phyloP scores from a whole-genome alignment of 1,284 basidiomycete species.

The Coniophora puteana region DNA sequence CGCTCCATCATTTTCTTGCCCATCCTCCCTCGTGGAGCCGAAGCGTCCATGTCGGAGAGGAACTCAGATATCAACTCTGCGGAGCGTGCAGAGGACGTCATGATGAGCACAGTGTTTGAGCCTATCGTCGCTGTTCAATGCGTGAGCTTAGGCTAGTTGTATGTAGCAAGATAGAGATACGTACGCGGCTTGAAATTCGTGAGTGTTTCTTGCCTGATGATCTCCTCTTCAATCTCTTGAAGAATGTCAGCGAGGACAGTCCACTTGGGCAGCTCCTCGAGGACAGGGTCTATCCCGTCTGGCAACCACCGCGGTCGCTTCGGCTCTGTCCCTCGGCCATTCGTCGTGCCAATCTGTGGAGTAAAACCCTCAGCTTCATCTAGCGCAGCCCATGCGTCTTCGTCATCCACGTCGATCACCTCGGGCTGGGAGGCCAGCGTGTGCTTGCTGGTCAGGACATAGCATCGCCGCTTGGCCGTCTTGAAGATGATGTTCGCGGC shows the following conservation, averaged over 20 bases:
- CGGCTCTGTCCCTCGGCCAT: slow-evolving; percentile 15
- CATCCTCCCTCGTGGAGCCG: slow-evolving; percentile 49
- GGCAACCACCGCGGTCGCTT: slow-evolving; percentile 64
- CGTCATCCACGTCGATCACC: slow-evolving; percentile 47
- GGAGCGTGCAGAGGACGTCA: slow-evolving; percentile 83
- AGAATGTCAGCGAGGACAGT: slow-evolving; percentile 79
- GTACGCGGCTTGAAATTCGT: slow-evolving; percentile 24
- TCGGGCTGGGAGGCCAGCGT: slow-evolving; percentile 19
- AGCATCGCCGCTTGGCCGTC: slow-evolving; percentile 79
- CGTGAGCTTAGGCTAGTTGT: neutral
- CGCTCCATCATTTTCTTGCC: slow-evolving; percentile 78
- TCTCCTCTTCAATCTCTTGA: slow-evolving; percentile 90
- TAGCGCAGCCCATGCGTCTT: slow-evolving; percentile 69
- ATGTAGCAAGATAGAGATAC: slow-evolving; percentile 9
- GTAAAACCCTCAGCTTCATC: slow-evolving; percentile 53
- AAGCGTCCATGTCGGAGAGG: slow-evolving; percentile 61
- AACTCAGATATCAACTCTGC: slow-evolving; percentile 78
- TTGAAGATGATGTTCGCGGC: slow-evolving; percentile 87
- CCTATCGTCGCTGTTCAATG: slow-evolving; percentile 46
- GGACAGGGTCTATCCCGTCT: slow-evolving; percentile 76
- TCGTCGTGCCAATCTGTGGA: slow-evolving; percentile 6
- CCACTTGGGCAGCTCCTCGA: slow-evolving; percentile 98
- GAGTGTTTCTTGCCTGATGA: slow-evolving; percentile 56
- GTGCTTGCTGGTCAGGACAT: slow-evolving; percentile 44
- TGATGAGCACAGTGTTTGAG: slow-evolving; percentile 79